A percentile compares a stretch with the other conserved stretches of the same genome.
Conservation (phyloP, 2,329 filamentous ascomycete species). For the Fusarium sp. region DNA sequence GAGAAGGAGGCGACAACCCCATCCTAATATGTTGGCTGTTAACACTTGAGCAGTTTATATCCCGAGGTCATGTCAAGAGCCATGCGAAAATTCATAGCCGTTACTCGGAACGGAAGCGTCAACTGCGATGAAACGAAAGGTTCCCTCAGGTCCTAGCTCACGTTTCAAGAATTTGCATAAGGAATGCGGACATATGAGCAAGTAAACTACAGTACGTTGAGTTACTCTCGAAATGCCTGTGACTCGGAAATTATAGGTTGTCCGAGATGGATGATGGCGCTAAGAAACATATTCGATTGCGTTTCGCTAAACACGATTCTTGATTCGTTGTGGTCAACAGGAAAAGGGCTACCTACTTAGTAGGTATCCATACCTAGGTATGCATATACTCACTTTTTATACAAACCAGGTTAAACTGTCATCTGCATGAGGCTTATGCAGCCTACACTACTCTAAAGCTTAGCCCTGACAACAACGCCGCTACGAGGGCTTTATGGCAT, state of each 20-base stretch:
- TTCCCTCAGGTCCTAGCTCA: not conserved
- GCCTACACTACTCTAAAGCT: not conserved
- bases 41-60: constrained; percentile 3
- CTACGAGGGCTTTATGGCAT: not conserved
- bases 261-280: constrained; percentile 1
- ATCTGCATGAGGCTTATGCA: constrained; percentile 21
- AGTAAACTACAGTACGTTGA: not conserved
- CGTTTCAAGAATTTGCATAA: not conserved
- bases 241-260: not conserved
- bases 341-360: not conserved
- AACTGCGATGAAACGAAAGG: not conserved
- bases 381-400: constrained; percentile 6
- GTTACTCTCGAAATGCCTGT: not conserved
- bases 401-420: not conserved
- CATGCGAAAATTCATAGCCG: constrained; percentile 9
- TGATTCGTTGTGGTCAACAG: constrained; percentile 22
- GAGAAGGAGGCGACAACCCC: constrained; percentile 16
- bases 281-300: not conserved
- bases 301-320: constrained; percentile 18
- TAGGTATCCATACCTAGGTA: not conserved
- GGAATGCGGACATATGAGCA: not conserved
- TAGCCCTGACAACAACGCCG: not conserved
- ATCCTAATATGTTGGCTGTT: not conserved
- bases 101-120: constrained; percentile 25
- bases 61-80: constrained; percentile 1